A percentile compares a stretch with the other conserved stretches of the same genome.
phyloP scores from a whole-genome alignment of 2,329 filamentous ascomycete species.

The Lachnellula cervina region DNA sequence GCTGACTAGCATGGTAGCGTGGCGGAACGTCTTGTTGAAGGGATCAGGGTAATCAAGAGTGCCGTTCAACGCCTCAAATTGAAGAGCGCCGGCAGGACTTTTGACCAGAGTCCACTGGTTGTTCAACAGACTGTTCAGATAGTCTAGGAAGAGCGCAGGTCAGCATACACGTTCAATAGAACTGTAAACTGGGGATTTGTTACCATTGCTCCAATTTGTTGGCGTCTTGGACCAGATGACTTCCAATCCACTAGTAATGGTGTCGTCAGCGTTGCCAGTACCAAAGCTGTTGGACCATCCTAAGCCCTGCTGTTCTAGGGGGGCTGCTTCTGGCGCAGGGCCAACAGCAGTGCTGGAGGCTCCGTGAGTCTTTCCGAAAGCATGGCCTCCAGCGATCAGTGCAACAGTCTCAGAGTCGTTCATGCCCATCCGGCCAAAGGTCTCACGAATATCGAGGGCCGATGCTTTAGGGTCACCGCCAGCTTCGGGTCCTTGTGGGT shows the following conservation, averaged over 20 bases:
- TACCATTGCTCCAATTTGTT: conserved; percentile 64
- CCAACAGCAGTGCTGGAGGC: conserved; percentile 45
- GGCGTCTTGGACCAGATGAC: conserved; percentile 76
- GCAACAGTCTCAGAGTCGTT: conserved; percentile 58
- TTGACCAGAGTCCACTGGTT: conserved; percentile 74
- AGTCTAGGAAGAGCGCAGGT: conserved; percentile 32
- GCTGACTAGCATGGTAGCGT: conserved; percentile 72
- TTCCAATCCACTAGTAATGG: conserved; percentile 73
- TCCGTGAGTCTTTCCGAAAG: conserved; percentile 58
- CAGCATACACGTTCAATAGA: neutral
- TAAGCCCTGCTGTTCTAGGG: conserved; percentile 62
- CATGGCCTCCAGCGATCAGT: conserved; percentile 55
- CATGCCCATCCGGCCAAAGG: conserved; percentile 59
- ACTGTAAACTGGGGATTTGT: neutral
- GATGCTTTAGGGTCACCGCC: conserved; percentile 51
- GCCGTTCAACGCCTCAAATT: conserved; percentile 69
- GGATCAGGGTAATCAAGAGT: conserved; percentile 66
- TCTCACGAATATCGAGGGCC: conserved; percentile 52
- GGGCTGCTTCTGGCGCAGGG: conserved; percentile 61
- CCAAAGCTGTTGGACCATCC: conserved; percentile 65
- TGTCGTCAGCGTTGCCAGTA: conserved; percentile 63
- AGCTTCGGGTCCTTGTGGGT: conserved; percentile 55
- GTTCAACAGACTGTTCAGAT: conserved; percentile 71
- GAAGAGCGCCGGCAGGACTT: conserved; percentile 70
- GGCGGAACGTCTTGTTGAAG: conserved; percentile 66